phyloP scores from a whole-genome alignment of 2,329 filamentous ascomycete species.

The Lasiodiplodia hormozganensis region DNA sequence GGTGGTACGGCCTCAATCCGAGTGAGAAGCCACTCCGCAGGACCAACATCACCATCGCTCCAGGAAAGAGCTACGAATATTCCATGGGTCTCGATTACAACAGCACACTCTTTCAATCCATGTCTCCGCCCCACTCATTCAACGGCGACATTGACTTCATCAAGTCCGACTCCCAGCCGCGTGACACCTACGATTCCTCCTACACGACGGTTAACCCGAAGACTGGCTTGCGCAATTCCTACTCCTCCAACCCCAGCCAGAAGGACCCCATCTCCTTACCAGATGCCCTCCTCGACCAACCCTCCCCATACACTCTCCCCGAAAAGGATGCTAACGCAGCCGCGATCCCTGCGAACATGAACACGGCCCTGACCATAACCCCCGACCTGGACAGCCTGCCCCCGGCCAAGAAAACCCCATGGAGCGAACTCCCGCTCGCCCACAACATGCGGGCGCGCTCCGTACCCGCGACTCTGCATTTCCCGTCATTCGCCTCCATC shows the following conservation, averaged over 20 bases:
- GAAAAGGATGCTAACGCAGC: conserved; percentile 39
- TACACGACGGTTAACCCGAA: conserved; percentile 21
- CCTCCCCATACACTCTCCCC: conserved; percentile 47
- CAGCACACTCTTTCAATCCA: conserved; percentile 52
- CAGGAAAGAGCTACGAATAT: conserved; percentile 55
- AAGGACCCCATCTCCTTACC: conserved; percentile 6
- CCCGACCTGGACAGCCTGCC: conserved; percentile 52
- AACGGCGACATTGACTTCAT: conserved; percentile 25
- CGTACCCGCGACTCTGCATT: conserved; percentile 54
- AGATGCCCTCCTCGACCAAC: conserved; percentile 40
- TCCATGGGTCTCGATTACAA: conserved; percentile 61
- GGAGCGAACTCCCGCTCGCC: conserved; percentile 53
- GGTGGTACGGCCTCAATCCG: conserved; percentile 30
- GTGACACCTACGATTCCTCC: conserved; percentile 18
- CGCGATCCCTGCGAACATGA: conserved; percentile 46
- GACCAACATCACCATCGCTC: conserved; percentile 37
- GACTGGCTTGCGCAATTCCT: conserved; percentile 12
- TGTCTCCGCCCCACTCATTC: conserved; percentile 27
- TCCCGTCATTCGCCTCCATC: conserved; percentile 33
- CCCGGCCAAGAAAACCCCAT: conserved; percentile 47
- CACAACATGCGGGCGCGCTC: conserved; percentile 57
- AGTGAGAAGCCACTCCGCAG: conserved; percentile 5
- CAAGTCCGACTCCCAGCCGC: not conserved
- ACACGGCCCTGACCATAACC: conserved; percentile 41
- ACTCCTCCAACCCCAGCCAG: not conserved